Evolutionary conservation across 768 basidiomycete genomes (phyloP).

Genomic region (Leccinum subgranulosum): DNA sequence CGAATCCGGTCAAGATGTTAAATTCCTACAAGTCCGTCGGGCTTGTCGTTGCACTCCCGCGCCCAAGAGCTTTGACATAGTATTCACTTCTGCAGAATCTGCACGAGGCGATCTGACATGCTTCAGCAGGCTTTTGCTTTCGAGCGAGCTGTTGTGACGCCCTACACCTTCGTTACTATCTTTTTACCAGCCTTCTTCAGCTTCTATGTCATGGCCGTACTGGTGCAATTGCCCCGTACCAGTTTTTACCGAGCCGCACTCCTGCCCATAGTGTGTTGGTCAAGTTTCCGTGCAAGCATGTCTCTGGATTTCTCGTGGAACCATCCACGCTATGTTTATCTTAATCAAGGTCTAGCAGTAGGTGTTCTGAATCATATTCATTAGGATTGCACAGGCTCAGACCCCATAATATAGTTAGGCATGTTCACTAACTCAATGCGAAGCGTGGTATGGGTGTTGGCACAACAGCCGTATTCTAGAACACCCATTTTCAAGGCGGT

Average conservation of each 20-base stretch:
- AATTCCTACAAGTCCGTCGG: too few relatives aligned
- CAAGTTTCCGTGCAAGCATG: slow-evolving; percentile 37
- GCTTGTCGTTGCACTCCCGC: neutral
- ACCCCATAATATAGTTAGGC: slow-evolving; percentile 9
- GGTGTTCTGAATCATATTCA: neutral
- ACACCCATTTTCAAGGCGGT: slow-evolving; percentile 3
- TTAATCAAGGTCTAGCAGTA: slow-evolving; percentile 25
- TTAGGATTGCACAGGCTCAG: neutral
- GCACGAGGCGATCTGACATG: slow-evolving; percentile 2
- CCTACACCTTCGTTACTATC: slow-evolving; percentile 32
- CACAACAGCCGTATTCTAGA: slow-evolving; percentile 10
- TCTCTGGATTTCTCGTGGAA: slow-evolving; percentile 25
- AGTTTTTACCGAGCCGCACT: slow-evolving; percentile 42
- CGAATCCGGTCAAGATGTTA: neutral
- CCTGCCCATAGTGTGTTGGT: slow-evolving; percentile 47
- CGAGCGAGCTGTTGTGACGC: slow-evolving; percentile 18
- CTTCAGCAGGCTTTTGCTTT: slow-evolving; percentile 13
- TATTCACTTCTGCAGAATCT: neutral
- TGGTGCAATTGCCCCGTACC: slow-evolving; percentile 49
- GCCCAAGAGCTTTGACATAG: neutral
- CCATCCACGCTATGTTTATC: slow-evolving; percentile 5
- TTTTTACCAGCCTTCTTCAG: slow-evolving; percentile 41
- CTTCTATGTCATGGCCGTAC: slow-evolving; percentile 51
- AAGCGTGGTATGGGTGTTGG: slow-evolving; percentile 21
- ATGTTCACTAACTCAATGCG: slow-evolving; percentile 28